Base-by-base conservation (phyloP, 805 yeast genomes). In the Starmerella gropengiesseri region DNA sequence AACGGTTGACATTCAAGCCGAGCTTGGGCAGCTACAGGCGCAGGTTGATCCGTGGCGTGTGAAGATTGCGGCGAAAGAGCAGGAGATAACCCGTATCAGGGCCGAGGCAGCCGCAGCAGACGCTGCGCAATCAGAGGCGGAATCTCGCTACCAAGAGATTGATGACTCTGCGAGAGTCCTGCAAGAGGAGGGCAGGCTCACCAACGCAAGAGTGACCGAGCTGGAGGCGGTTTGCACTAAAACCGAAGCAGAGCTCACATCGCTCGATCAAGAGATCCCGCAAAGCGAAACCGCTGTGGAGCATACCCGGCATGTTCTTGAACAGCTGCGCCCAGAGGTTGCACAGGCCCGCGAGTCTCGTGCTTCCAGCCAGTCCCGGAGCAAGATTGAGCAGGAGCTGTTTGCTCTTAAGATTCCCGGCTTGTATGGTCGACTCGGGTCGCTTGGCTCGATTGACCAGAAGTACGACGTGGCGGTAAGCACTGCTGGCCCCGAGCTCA, bases 381-480 rank as follows among this genome's bases (percentile, higher is more conserved):
- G 74, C 52, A 73, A 76, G 45, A 93, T 91, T 4, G 66, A 86
- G 16, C 58, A 76, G 0, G 81, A 86, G 13, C 68, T 91, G 43
- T 65, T 69, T 45, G 73, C 80, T 48, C 63, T 91, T 29, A 79
- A 79, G 44, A 73, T 93, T 19, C 65, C 66, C 6, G 98, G 97
- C 0, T 83, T 89, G 52, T 70, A 83, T 58, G 98, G 97, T 0
- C 69, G 95, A 48, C 64, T 91, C 13, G 99, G 98, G 14, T 94
- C 85, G 52, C 65, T 91, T 34, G 99, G 95, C n/a, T 70, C 73
- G 2, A 91, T 91, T 49, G 95, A 85, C 58, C 83, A 81, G 50
- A 72, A 74, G 54, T 91, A 81, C 59, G 97, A 93, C 61, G 74
- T 86, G 40, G 98, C 98, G 0, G 76, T 91, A 7, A 86, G 97